Conservation (phyloP, 192 early-diverging fungal species). For the Umbelopsis vinacea region DNA sequence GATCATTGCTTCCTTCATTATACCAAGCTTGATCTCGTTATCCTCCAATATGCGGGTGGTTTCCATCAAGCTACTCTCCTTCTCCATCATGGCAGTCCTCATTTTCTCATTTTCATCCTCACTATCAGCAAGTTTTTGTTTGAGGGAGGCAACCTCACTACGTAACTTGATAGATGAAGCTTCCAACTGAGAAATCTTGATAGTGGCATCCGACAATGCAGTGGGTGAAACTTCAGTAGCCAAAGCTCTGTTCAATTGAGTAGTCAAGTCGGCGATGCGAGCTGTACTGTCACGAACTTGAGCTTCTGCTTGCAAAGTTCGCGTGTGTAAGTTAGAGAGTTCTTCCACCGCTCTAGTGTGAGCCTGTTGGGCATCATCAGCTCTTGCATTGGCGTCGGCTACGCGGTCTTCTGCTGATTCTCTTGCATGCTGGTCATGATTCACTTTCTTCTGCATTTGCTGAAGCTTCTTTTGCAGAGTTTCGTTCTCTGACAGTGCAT, state of each 20-base stretch:
- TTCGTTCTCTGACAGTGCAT: conserved; percentile 47
- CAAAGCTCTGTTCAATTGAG: conserved; percentile 15
- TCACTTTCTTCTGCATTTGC: conserved; percentile 49
- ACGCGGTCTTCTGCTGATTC: conserved; percentile 52
- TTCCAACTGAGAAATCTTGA: conserved; percentile 53
- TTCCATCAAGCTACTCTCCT: conserved; percentile 43
- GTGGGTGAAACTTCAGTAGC: conserved; percentile 31
- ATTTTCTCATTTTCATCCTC: conserved; percentile 43
- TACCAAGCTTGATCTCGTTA: conserved; percentile 45
- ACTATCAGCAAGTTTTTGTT: conserved; percentile 46
- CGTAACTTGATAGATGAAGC: conserved; percentile 47
- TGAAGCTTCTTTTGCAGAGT: conserved; percentile 37
- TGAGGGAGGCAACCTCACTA: conserved; percentile 46
- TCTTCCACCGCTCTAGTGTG: conserved; percentile 52
- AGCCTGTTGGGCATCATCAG: conserved; percentile 56
- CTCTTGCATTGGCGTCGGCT: conserved; percentile 45
- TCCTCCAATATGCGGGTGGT: conserved; percentile 47
- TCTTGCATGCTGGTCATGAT: conserved; percentile 49
- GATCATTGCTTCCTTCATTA: conserved; percentile 50
- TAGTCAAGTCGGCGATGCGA: conserved; percentile 30
- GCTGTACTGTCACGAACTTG: conserved; percentile 42
- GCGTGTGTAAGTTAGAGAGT: conserved; percentile 45
- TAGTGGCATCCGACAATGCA: conserved; percentile 46
- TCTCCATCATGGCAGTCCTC: conserved; percentile 44
- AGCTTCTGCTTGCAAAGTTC: conserved; percentile 47